Conservation (phyloP, 139 green algal genomes). For the Spirogloea muscicola region DNA sequence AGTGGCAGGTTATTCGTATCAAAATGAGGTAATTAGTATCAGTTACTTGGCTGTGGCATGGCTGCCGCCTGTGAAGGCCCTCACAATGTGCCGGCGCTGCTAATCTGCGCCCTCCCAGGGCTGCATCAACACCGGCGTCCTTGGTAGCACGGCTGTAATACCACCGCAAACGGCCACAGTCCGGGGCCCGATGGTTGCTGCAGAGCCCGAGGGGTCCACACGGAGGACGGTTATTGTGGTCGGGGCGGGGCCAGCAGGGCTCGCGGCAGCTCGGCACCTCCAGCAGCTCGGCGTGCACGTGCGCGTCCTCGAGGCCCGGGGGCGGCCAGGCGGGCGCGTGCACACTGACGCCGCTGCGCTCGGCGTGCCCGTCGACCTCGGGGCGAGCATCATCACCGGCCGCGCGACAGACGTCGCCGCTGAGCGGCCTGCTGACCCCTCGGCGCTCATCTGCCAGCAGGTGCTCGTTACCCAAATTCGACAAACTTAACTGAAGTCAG, state of each 20-base stretch:
- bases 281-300: slow-evolving; percentile 11
- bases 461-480: slow-evolving; percentile 5
- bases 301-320: slow-evolving; percentile 75
- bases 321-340: slow-evolving; percentile 75
- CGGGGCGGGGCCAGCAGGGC: slow-evolving; percentile 31
- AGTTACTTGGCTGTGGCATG: no score
- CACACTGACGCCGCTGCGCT: slow-evolving; percentile 61
- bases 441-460: slow-evolving; percentile 28
- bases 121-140: no score
- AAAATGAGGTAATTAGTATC: no score
- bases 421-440: slow-evolving; percentile 11
- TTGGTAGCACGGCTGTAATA: no score
- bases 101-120: no score
- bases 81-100: no score
- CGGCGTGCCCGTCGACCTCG: slow-evolving; percentile 71
- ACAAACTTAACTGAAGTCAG: no score
- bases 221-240: slow-evolving; percentile 26
- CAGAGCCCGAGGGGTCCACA: no score
- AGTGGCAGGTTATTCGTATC: no score
- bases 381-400: slow-evolving; percentile 81
- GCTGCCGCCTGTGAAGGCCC: no score
- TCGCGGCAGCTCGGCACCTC: slow-evolving; percentile 23
- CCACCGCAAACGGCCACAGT: no score
- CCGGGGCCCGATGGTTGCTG: no score
- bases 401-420: slow-evolving; percentile 23